phyloP scores from a whole-genome alignment of 2,329 filamentous ascomycete genomes.

The Alternaria arborescens region DNA sequence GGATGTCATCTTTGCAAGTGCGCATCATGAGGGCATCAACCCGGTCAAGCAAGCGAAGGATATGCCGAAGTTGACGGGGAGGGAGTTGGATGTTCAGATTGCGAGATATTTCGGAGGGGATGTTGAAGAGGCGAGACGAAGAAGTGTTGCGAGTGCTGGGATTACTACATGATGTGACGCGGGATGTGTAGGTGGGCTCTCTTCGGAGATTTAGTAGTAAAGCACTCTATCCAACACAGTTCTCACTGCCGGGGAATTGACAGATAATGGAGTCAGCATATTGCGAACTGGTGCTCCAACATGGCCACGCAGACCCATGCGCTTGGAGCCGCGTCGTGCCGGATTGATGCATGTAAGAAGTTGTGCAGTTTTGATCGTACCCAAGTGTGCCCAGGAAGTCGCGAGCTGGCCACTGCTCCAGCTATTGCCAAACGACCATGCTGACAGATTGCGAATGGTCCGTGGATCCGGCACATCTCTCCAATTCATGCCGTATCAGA shows the following conservation, averaged over 20 bases:
- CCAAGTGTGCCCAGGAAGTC: neutral
- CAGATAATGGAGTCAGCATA: neutral
- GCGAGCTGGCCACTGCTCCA: neutral
- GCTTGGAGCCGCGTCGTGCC: neutral
- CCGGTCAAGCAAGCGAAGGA: slow-evolving; percentile 13
- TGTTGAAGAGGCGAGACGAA: slow-evolving; percentile 19
- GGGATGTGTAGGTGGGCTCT: neutral
- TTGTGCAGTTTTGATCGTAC: neutral
- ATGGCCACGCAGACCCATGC: neutral
- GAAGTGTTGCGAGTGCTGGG: slow-evolving; percentile 3
- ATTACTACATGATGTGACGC: neutral
- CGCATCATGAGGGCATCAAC: slow-evolving; percentile 11
- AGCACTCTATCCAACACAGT: neutral
- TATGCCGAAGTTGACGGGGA: slow-evolving; percentile 16
- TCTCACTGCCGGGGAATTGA: neutral
- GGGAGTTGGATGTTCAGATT: slow-evolving; percentile 16
- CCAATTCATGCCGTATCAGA: neutral
- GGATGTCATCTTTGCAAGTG: slow-evolving; percentile 54
- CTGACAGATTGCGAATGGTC: neutral
- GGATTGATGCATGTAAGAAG: neutral
- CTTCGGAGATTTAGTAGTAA: neutral
- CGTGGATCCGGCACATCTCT: neutral
- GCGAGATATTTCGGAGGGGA: slow-evolving; percentile 17
- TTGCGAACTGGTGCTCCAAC: neutral
- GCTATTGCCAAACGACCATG: neutral